These are phyloP conservation scores for Fusarium aywerte DNA, from an alignment of 2,329 filamentous ascomycete genomes.

Conservation along the genomic window DNA sequence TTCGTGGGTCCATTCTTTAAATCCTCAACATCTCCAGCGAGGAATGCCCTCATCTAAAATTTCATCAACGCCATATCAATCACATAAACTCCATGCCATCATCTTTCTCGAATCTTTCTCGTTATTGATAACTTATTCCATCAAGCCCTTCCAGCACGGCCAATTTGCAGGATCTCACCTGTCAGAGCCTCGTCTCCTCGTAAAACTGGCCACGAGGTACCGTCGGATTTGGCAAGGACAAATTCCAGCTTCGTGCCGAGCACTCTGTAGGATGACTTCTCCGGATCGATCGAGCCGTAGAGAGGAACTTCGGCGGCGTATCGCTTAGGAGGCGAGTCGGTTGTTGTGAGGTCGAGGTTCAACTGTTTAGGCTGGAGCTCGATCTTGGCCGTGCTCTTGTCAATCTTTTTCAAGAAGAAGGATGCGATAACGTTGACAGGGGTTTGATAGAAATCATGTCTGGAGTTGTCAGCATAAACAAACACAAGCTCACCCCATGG, in stretches of 20 bases:
- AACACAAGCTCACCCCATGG: neutral
- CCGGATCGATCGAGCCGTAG: conserved; percentile 79
- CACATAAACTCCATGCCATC: conserved; percentile 34
- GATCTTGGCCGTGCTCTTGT: conserved; percentile 80
- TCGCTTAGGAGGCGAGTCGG: conserved; percentile 79
- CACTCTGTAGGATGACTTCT: conserved; percentile 80
- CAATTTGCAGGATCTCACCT: conserved; percentile 88
- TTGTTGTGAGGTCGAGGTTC: conserved; percentile 84
- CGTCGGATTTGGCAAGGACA: conserved; percentile 76
- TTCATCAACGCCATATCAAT: conserved; percentile 30
- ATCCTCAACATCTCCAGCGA: neutral
- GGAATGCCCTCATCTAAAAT: conserved; percentile 11
- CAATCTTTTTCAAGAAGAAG: conserved; percentile 97
- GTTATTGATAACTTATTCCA: neutral
- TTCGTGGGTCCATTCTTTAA: conserved; percentile 17
- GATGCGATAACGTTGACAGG: conserved; percentile 84
- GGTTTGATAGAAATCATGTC: conserved; percentile 95
- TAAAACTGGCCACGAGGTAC: conserved; percentile 85
- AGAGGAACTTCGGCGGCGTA: conserved; percentile 80
- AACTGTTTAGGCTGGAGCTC: conserved; percentile 72
- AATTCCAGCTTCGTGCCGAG: conserved; percentile 91
- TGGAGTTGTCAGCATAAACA: conserved; percentile 21
- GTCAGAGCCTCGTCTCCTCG: conserved; percentile 76
- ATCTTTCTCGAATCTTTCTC: conserved; percentile 15
- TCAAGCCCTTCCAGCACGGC: conserved; percentile 73